Percentiles rank a stretch among this genome's conserved stretches.
phyloP scores from a whole-genome alignment of 2,329 filamentous ascomycete genomes.

The Amylocarpus encephaloides region DNA sequence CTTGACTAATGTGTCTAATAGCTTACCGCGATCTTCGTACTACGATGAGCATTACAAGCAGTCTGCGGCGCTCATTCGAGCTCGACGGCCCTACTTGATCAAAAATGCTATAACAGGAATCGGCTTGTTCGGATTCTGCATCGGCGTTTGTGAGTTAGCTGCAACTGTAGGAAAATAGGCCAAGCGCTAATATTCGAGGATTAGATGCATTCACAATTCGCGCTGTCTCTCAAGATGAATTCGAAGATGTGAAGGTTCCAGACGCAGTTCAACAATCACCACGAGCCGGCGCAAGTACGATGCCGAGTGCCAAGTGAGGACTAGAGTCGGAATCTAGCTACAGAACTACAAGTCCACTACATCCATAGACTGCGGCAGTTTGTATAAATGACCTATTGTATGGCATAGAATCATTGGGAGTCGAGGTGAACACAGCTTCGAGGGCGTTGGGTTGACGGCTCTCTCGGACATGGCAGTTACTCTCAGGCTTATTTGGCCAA shows the following conservation, averaged over 20 bases:
- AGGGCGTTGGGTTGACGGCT: background rate
- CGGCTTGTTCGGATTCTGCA: slow-evolving; percentile 67
- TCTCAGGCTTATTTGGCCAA: background rate
- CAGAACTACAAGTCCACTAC: background rate
- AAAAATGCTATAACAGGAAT: slow-evolving; percentile 81
- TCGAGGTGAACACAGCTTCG: background rate
- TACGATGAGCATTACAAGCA: slow-evolving; percentile 85
- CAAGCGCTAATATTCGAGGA: background rate
- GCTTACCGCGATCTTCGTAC: slow-evolving; percentile 69
- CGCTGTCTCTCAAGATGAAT: slow-evolving; percentile 92
- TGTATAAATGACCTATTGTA: background rate
- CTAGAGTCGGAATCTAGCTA: background rate
- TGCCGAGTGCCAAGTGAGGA: slow-evolving; percentile 12
- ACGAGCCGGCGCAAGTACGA: slow-evolving; percentile 20
- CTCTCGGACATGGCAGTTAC: no score
- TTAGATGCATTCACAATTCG: slow-evolving; percentile 66
- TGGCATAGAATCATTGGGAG: background rate
- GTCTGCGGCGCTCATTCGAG: slow-evolving; percentile 82
- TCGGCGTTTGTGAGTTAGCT: slow-evolving; percentile 73
- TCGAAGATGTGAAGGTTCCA: slow-evolving; percentile 89
- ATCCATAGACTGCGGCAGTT: background rate
- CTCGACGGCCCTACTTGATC: slow-evolving; percentile 83
- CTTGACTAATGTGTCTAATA: slow-evolving; percentile 23
- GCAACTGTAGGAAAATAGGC: background rate
- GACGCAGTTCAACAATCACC: slow-evolving; percentile 37